These are phyloP conservation scores for Chlamydomonas schloesseri DNA, from an alignment of 139 green algal genomes.

Conservation along the genomic window DNA sequence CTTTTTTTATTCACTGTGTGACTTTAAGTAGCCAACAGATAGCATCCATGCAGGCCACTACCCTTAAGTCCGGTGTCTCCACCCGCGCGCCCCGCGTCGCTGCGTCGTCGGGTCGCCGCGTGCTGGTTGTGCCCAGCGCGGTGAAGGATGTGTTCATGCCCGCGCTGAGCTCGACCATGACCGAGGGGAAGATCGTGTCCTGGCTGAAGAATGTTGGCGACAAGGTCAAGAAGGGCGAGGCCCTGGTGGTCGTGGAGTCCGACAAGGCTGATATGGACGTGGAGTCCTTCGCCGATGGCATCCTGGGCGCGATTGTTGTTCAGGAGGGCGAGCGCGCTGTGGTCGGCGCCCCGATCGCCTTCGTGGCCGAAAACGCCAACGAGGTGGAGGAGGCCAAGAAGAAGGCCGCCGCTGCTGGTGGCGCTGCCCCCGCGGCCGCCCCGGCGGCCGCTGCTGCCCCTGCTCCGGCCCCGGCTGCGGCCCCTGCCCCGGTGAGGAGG, in stretches of 20 bases:
- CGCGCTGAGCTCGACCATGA: constrained; percentile 78
- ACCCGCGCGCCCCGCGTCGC: neutral
- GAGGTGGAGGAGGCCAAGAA: constrained; percentile 95
- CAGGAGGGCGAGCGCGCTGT: constrained; percentile 88
- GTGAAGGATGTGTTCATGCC: constrained; percentile 98
- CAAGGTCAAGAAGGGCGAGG: constrained; percentile 81
- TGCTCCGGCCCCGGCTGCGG: constrained; percentile 47
- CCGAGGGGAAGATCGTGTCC: constrained; percentile 93
- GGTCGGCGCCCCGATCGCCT: constrained; percentile 94
- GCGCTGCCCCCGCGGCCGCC: constrained; percentile 51
- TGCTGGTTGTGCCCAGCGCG: constrained; percentile 39
- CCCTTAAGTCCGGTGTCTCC: neutral
- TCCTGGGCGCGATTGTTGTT: constrained; percentile 89
- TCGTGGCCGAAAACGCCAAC: constrained; percentile 94
- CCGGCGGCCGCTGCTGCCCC: constrained; percentile 46
- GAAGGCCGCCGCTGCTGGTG: constrained; percentile 74
- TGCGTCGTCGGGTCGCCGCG: neutral
- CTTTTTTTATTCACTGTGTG: neutral
- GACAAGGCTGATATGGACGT: constrained; percentile 99
- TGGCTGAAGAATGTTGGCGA: constrained; percentile 97
- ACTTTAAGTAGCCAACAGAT: too few species aligned
- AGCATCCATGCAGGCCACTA: too few species aligned
- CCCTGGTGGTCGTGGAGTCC: constrained; percentile 97
- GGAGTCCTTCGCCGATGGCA: constrained; percentile 95
- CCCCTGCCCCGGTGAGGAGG: constrained; percentile 26